phyloP scores from a whole-genome alignment of 164 flowering plant genomes.

The Brasenia schreberi region DNA sequence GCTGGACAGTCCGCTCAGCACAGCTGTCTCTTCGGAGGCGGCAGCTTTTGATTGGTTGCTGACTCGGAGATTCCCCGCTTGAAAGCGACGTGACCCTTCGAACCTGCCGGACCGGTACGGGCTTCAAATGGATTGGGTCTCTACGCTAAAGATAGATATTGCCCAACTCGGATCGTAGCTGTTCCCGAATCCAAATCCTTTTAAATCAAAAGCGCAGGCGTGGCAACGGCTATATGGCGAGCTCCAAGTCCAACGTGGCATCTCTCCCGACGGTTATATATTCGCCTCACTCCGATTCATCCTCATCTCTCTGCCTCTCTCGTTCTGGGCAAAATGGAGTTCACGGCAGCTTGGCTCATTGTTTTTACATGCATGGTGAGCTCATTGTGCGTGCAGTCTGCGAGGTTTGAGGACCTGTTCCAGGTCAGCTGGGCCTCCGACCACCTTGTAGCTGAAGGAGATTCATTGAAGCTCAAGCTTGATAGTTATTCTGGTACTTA shows the following conservation, averaged over 20 bases:
- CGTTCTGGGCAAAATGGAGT: background rate
- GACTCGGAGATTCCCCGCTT: background rate
- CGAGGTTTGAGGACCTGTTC: constrained; percentile 61
- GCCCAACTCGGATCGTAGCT: background rate
- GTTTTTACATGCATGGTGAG: constrained; percentile 17
- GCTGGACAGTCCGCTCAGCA: background rate
- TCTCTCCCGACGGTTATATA: background rate
- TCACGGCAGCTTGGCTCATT: constrained; percentile 8
- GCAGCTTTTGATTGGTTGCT: background rate
- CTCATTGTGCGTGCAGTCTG: constrained; percentile 13
- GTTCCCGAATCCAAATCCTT: background rate
- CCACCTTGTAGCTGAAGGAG: constrained; percentile 63
- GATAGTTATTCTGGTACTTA: constrained; percentile 72
- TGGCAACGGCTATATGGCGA: background rate
- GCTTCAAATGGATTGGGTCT: background rate
- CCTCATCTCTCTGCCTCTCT: background rate
- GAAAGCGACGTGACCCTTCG: background rate
- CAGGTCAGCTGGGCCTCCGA: constrained; percentile 79
- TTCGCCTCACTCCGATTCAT: background rate
- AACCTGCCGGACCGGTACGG: background rate
- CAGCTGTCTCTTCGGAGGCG: background rate
- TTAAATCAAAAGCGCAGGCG: background rate
- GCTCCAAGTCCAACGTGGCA: background rate
- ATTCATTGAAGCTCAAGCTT: constrained; percentile 63
- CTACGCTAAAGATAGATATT: too few species aligned